These are phyloP conservation scores for Linnemannia hyalina DNA, from an alignment of 192 early-diverging fungal genomes.

Conservation along the genomic window DNA sequence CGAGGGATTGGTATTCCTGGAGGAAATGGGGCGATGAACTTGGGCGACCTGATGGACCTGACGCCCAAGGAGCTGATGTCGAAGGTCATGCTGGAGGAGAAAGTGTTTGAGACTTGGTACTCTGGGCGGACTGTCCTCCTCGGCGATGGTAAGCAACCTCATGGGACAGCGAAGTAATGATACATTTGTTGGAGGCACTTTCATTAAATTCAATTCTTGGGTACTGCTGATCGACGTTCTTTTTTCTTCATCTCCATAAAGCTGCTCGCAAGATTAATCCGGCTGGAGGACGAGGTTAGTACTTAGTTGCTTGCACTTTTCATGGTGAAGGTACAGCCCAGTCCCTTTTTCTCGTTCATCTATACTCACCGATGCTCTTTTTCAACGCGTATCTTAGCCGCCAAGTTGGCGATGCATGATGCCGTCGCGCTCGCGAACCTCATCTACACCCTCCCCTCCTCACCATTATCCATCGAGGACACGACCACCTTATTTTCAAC, in stretches of 20 bases:
- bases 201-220: too few relatives aligned
- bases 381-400: not conserved
- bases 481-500: not conserved
- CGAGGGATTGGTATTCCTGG: slow-evolving; percentile 4
- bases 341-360: too few relatives aligned
- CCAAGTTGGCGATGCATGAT: not conserved
- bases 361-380: not conserved
- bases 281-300: not conserved
- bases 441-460: not conserved
- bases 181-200: too few relatives aligned
- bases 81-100: slow-evolving; percentile 12
- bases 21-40: not conserved
- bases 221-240: too few relatives aligned
- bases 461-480: not conserved
- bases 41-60: slow-evolving; percentile 18
- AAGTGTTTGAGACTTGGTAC: slow-evolving; percentile 31
- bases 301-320: not conserved
- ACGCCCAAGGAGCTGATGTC: slow-evolving; percentile 8
- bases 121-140: slow-evolving; percentile 9
- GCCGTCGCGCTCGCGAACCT: not conserved
- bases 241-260: not conserved
- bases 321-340: too few relatives aligned
- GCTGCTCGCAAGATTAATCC: slow-evolving; percentile 17
- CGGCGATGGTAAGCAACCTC: slow-evolving; percentile 12
- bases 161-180: too few relatives aligned